phyloP scores from a whole-genome alignment of 1,284 basidiomycete genomes.

The Limonomyces culmigenus region DNA sequence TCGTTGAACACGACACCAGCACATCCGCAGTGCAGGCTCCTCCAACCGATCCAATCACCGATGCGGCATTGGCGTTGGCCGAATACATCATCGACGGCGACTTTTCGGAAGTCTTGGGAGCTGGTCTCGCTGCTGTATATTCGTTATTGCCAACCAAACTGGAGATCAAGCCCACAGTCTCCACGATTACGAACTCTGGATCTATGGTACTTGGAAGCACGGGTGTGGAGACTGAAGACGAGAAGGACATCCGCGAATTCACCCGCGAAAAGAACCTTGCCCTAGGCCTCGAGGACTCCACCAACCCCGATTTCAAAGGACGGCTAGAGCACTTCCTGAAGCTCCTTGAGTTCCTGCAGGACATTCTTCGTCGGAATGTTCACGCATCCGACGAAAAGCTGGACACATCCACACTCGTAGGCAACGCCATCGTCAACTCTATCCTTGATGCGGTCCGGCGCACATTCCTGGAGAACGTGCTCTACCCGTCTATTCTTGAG shows the following conservation, averaged over 20 bases:
- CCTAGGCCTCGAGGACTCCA: slow-evolving; percentile 60
- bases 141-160: slow-evolving; percentile 83
- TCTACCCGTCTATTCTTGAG: slow-evolving; percentile 88
- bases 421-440: slow-evolving; percentile 63
- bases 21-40: slow-evolving; percentile 18
- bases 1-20: slow-evolving; percentile 17
- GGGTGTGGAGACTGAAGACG: slow-evolving; percentile 29
- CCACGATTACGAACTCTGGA: slow-evolving; percentile 20
- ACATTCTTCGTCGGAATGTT: slow-evolving; percentile 58
- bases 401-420: slow-evolving; percentile 48
- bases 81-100: slow-evolving; percentile 30
- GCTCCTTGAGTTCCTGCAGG: slow-evolving; percentile 83
- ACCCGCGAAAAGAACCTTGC: slow-evolving; percentile 35
- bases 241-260: slow-evolving; percentile 33
- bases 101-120: slow-evolving; percentile 68
- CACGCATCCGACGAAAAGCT: slow-evolving; percentile 18
- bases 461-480: slow-evolving; percentile 85
- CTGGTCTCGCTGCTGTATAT: slow-evolving; percentile 87
- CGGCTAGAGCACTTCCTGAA: slow-evolving; percentile 82
- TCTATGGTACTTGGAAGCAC: slow-evolving; percentile 54
- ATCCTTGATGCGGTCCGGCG: slow-evolving; percentile 70
- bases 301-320: slow-evolving; percentile 58
- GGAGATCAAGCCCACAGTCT: slow-evolving; percentile 35
- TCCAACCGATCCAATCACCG: slow-evolving; percentile 2
- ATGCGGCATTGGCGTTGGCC: slow-evolving; percentile 2